A percentile compares a stretch with the other conserved stretches of the same genome.
These are phyloP conservation scores for Dioscorea dumetorum DNA, from an alignment of 106 monocot species.

Conservation along the genomic window DNA sequence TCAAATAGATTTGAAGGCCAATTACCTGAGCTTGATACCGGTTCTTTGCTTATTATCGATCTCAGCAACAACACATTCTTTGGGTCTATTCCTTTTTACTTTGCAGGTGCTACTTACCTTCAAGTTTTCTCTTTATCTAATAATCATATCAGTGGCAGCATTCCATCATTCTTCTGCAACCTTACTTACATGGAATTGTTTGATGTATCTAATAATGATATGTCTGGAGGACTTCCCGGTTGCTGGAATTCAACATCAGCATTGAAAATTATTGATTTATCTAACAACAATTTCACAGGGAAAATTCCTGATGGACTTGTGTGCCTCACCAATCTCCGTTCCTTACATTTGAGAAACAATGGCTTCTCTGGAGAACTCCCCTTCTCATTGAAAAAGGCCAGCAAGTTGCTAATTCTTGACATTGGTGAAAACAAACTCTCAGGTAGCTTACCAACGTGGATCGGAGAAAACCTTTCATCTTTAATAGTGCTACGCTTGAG, in stretches of 20 bases:
- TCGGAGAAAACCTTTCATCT: conserved; percentile 2
- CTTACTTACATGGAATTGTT: neutral
- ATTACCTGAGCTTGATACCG: neutral
- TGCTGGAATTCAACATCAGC: conserved; percentile 2
- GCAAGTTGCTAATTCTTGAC: conserved; percentile 4
- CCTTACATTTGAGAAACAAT: conserved; percentile 11
- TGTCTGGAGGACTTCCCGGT: conserved; percentile 15
- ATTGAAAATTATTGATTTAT: conserved; percentile 3
- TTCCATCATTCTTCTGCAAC: neutral
- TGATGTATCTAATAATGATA: conserved; percentile 18
- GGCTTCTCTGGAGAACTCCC: conserved; percentile 12
- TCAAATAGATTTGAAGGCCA: neutral
- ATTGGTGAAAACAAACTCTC: conserved; percentile 13
- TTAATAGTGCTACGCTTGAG: conserved; percentile 6
- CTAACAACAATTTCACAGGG: conserved; percentile 13
- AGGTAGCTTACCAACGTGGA: conserved; percentile 17
- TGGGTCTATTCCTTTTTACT: neutral
- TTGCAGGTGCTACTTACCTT: no score
- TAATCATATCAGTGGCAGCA: conserved; percentile 1
- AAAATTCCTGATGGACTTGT: conserved; percentile 15
- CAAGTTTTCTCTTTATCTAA: neutral
- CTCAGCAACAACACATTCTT: conserved; percentile 3
- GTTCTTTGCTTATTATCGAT: neutral
- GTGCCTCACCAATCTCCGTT: neutral
- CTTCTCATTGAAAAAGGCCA: neutral